phyloP scores from a whole-genome alignment of 768 basidiomycete species.

The Termitomyces sp. region DNA sequence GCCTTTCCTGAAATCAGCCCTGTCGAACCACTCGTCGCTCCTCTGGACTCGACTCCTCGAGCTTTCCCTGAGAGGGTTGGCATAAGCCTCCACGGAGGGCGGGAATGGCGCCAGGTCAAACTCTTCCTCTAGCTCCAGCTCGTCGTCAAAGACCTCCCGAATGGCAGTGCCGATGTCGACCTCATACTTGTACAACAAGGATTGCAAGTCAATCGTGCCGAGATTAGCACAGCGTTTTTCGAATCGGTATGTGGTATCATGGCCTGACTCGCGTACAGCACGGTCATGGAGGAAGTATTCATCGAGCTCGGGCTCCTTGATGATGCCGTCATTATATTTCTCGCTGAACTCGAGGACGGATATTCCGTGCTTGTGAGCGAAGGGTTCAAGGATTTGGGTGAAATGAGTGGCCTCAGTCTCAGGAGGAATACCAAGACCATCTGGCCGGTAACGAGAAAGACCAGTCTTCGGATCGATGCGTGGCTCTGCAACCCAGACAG shows the following conservation, averaged over 20 bases:
- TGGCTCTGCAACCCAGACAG: slow-evolving; percentile 93
- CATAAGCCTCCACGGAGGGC: slow-evolving; percentile 67
- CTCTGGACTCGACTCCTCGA: slow-evolving; percentile 61
- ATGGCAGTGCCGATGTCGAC: slow-evolving; percentile 98
- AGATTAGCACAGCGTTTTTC: slow-evolving; percentile 98
- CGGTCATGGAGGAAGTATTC: slow-evolving; percentile 98
- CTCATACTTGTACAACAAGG: slow-evolving; percentile 97
- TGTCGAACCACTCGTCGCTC: slow-evolving; percentile 90
- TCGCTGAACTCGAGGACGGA: slow-evolving; percentile 96
- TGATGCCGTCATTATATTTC: slow-evolving; percentile 82
- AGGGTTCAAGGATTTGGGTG: slow-evolving; percentile 95
- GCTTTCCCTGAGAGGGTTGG: slow-evolving; percentile 54
- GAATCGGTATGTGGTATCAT: slow-evolving; percentile 95
- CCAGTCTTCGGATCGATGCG: slow-evolving; percentile 94
- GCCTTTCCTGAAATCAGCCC: slow-evolving; percentile 78
- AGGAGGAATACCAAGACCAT: slow-evolving; percentile 93
- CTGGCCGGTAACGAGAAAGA: slow-evolving; percentile 90
- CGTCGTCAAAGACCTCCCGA: slow-evolving; percentile 90
- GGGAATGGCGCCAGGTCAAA: slow-evolving; percentile 93
- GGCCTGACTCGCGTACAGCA: slow-evolving; percentile 92
- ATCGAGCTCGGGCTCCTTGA: slow-evolving; percentile 87
- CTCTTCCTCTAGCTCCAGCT: slow-evolving; percentile 88
- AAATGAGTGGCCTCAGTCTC: slow-evolving; percentile 99
- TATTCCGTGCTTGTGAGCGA: slow-evolving; percentile 86
- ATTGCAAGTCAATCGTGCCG: slow-evolving; percentile 93